A percentile compares a stretch with the other conserved stretches of the same genome.
phyloP scores from a whole-genome alignment of 176 grass and related monocot genomes.

The Carex cristatella region DNA sequence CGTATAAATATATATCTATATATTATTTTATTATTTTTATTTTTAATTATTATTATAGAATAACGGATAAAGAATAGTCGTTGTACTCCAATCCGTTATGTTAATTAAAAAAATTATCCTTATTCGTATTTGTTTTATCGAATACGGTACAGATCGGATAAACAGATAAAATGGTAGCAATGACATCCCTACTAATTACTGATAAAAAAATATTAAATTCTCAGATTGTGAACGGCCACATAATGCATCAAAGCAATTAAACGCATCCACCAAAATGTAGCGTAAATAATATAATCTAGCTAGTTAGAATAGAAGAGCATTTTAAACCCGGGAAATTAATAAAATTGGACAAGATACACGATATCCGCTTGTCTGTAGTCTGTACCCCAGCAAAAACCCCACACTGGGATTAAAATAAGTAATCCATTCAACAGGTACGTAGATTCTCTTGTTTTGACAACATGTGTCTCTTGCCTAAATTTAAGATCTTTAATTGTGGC shows the following conservation, averaged over 20 bases:
- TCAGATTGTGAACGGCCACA: neutral
- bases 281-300: neutral
- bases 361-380: neutral
- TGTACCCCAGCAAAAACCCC: neutral
- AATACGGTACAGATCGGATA: no score
- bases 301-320: neutral
- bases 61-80: no score
- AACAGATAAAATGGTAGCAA: no score
- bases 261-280: neutral
- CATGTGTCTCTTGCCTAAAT: neutral
- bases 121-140: no score
- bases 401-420: neutral
- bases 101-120: no score
- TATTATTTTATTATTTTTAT: no score
- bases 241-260: neutral
- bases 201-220: no score
- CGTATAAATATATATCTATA: no score
- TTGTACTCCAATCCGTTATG: no score
- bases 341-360: constrained; percentile 4
- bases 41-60: no score
- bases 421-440: neutral
- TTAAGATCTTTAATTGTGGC: neutral
- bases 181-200: no score
- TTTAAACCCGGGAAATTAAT: neutral
- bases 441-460: neutral